phyloP scores from a whole-genome alignment of 2,329 filamentous ascomycete species.

The Penicillium sp. region DNA sequence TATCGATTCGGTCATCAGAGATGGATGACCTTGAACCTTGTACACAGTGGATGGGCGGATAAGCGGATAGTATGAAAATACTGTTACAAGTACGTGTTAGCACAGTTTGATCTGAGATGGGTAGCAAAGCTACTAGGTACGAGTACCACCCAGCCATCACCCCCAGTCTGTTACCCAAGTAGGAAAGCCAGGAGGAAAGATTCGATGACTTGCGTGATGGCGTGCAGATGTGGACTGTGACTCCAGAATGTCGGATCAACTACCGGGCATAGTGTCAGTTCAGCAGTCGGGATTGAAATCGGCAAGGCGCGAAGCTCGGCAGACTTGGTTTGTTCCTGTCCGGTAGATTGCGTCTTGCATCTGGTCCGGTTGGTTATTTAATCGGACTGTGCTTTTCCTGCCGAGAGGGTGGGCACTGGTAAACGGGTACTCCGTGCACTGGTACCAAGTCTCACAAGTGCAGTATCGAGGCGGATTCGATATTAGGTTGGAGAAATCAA shows the following conservation, averaged over 20 bases:
- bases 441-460: too few species aligned
- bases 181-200: neutral
- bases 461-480: neutral
- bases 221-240: conserved; percentile 1
- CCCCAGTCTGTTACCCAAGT: conserved; percentile 2
- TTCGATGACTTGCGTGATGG: neutral
- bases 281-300: conserved; percentile 1
- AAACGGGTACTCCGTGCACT: too few species aligned
- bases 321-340: neutral
- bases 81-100: too few species aligned
- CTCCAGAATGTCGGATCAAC: conserved; percentile 1
- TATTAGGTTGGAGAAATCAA: neutral
- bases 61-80: too few species aligned
- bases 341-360: neutral
- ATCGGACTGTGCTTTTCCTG: neutral
- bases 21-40: too few species aligned
- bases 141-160: too few species aligned
- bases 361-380: neutral
- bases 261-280: neutral
- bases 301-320: conserved; percentile 1
- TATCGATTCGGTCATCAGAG: too few species aligned
- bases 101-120: neutral
- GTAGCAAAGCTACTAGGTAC: neutral
- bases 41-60: too few species aligned
- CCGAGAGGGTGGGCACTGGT: neutral